Percentiles rank a stretch among this genome's conserved stretches.
Evolutionary conservation across 108 stramenopile species (phyloP).

Genomic region (Pseudonitzschia pungens): DNA sequence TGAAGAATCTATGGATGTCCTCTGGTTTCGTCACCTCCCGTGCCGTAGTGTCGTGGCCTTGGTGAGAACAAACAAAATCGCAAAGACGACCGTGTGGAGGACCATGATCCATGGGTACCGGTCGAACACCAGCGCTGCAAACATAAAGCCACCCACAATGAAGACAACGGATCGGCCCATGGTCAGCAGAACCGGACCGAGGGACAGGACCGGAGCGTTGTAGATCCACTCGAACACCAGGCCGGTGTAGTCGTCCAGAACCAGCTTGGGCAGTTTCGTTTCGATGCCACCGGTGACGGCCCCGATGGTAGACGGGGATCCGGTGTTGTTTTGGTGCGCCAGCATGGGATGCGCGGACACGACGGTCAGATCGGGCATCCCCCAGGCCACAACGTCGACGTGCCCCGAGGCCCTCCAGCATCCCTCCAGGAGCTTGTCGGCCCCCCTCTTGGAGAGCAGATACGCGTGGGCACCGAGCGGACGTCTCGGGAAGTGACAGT

Average conservation of each 20-base stretch:
- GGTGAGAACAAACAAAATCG: neutral
- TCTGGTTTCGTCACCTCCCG: neutral
- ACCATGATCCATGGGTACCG: neutral
- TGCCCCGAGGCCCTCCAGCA: slow-evolving; percentile 6
- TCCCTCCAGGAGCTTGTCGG: slow-evolving; percentile 14
- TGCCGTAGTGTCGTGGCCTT: neutral
- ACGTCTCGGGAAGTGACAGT: slow-evolving; percentile 23
- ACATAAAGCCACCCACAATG: neutral
- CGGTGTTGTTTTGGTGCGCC: slow-evolving; percentile 23
- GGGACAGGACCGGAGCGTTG: slow-evolving; percentile 21
- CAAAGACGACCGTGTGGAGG: neutral
- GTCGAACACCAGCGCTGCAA: neutral
- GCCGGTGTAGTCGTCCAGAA: slow-evolving; percentile 19
- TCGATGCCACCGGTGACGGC: slow-evolving; percentile 21
- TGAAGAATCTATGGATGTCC: no score
- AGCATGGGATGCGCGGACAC: slow-evolving; percentile 8
- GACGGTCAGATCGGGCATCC: slow-evolving; percentile 3
- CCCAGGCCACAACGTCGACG: slow-evolving; percentile 27
- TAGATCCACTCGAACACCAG: slow-evolving; percentile 18
- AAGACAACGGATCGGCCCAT: neutral
- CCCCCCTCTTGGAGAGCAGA: slow-evolving; percentile 25
- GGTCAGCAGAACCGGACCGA: slow-evolving; percentile 3
- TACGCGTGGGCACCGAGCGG: slow-evolving; percentile 28
- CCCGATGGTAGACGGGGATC: slow-evolving; percentile 20
- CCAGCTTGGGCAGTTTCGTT: slow-evolving; percentile 12